Evolutionary conservation across 495 filamentous ascomycete species (phyloP).

Genomic region (Daldinia vernicosa): DNA sequence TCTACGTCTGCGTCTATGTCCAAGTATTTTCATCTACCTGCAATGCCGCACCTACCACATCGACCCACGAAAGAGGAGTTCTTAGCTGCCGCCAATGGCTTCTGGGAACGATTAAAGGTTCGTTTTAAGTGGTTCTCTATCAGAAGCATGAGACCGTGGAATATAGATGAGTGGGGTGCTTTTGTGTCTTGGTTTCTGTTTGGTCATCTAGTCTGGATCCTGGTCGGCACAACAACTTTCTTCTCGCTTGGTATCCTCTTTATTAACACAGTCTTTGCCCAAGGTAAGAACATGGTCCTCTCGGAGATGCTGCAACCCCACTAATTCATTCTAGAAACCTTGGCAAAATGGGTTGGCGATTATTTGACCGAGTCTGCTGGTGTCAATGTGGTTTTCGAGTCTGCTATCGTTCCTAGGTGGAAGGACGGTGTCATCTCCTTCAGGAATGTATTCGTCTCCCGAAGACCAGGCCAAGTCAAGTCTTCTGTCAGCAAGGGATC

Average conservation of each 20-base stretch:
- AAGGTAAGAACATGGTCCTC: constrained; percentile 64
- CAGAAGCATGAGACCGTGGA: constrained; percentile 92
- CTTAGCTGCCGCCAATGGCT: constrained; percentile 88
- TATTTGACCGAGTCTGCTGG: constrained; percentile 95
- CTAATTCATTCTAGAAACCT: constrained; percentile 69
- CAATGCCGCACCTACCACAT: constrained; percentile 74
- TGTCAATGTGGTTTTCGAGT: constrained; percentile 96
- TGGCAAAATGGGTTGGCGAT: constrained; percentile 92
- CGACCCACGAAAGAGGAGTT: constrained; percentile 94
- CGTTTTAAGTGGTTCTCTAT: constrained; percentile 99
- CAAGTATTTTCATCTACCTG: constrained; percentile 70
- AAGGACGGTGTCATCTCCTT: constrained; percentile 92
- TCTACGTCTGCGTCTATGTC: constrained; percentile 53
- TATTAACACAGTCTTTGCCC: constrained; percentile 95
- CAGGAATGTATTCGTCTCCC: constrained; percentile 94
- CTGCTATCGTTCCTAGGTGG: constrained; percentile 96
- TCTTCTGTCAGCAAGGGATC: constrained; percentile 93
- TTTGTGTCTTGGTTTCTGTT: constrained; percentile 95
- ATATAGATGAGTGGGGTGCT: constrained; percentile 91
- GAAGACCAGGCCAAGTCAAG: constrained; percentile 81
- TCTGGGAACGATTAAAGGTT: constrained; percentile 89
- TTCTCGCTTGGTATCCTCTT: constrained; percentile 88
- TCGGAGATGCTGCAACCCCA: constrained; percentile 1
- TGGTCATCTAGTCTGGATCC: constrained; percentile 92
- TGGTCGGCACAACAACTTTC: constrained; percentile 96